These are phyloP conservation scores for Penicillium flavigenum DNA, from an alignment of 495 filamentous ascomycete species.

Conservation along the genomic window DNA sequence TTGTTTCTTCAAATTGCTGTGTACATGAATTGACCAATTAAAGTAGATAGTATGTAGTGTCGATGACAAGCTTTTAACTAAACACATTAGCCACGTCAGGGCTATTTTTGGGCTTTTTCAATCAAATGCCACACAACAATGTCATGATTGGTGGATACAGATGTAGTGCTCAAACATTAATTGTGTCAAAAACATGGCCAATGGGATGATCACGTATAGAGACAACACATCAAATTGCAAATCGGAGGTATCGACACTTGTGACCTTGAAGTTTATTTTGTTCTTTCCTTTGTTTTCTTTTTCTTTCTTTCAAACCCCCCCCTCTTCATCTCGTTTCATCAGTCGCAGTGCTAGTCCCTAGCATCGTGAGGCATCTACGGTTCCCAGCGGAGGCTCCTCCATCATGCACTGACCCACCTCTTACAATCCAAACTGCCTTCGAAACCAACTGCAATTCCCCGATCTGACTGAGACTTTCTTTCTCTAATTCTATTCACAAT, in stretches of 20 bases:
- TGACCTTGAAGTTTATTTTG: neutral
- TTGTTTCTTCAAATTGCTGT: neutral
- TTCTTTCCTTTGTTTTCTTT: neutral
- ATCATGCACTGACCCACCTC: slow-evolving; percentile 9
- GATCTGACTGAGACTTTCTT: neutral
- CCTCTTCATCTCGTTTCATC: neutral
- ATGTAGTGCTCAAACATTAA: neutral
- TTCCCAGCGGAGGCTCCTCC: slow-evolving; percentile 1
- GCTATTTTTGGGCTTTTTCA: neutral
- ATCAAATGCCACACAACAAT: neutral
- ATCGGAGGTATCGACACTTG: slow-evolving; percentile 2
- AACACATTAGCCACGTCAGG: neutral
- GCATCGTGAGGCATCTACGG: neutral
- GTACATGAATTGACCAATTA: neutral
- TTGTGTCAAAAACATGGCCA: neutral
- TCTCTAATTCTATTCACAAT: slow-evolving; percentile 16
- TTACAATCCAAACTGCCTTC: neutral
- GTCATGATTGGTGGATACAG: neutral
- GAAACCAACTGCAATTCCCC: slow-evolving; percentile 1
- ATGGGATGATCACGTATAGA: neutral
- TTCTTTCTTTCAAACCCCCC: neutral
- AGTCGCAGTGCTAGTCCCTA: neutral
- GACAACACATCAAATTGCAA: slow-evolving; percentile 3
- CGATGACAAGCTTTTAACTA: neutral
- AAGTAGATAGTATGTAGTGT: neutral